Evolutionary conservation across 345 rosid genomes (phyloP), one percentile per base, ranked within the genome.

Genomic region (Physaria fendleri): DNA sequence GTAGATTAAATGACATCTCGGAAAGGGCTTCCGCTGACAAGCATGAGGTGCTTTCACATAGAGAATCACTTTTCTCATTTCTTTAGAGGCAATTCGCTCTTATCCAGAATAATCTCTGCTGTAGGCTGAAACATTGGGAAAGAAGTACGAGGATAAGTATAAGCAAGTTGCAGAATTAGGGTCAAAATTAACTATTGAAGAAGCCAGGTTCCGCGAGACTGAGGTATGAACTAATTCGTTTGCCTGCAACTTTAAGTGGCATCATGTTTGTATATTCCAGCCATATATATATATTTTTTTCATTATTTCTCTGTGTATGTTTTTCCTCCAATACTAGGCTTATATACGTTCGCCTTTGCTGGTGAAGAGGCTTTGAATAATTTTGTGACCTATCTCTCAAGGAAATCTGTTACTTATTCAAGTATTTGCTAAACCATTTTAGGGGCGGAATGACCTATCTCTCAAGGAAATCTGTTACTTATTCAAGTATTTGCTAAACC

Each of bases 81-180:
- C n/a, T n/a, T n/a, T n/a, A n/a, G n/a, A n/a, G n/a, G n/a, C n/a
- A n/a, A n/a, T n/a, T n/a, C n/a, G n/a, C n/a, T n/a, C n/a, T n/a
- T n/a, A n/a, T n/a, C n/a, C n/a, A 22, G 53, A 27, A 44, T 42
- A 41, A 57, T 65, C 64, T 74, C 62, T 64, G 23, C 65, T 71
- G 55, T 75, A 93, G 99, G 99, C 94, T 16, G 97, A 87, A 71
- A 62, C 71, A 56, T 75, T 87, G 79, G 88, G 81, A 33, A 93
- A 87, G 77, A 93, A 93, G 73, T 89, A 89, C 69, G 97, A 89
- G 77, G 99, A 93, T 75, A 93, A 83, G 76, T 93, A 93, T 78
- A 89, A 83, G 76, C 99, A 93, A 79, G 97, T 89, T 45, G 88
- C 95, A 59, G 97, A 87, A 77, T 66, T 87, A 71, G 95, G 95